Base-by-base conservation (phyloP, 2,329 filamentous ascomycete species). In the Aspergillus caelatus region DNA sequence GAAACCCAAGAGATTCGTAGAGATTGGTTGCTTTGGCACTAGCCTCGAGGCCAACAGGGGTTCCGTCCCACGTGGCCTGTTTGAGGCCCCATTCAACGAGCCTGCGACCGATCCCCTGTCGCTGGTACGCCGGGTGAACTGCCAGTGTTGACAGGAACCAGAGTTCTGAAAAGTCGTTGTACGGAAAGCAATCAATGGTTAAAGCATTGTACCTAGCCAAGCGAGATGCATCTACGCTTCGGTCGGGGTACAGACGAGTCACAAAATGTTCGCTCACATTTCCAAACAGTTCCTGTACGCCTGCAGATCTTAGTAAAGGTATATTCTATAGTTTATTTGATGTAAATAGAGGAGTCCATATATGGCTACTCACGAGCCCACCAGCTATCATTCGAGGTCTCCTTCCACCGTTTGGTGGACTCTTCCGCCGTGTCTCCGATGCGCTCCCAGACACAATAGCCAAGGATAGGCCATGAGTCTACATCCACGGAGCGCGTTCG, bases 21-120 rank as follows among this genome's bases (percentile, higher is more conserved):
- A 63, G 45, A 11, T 14, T 10, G 14, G 57, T 57, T 11, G 59
- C 62, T 45, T 63, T 56, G 19, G 56, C 28, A 56, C 60, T 63
- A 9, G 63, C 52, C 19, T 54, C 52, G 10, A 54, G 52, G 9
- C 60, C 58, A 34, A 64, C 66, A 1, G 66, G 61, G 9, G 68
- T 59, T 8, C 62, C 52, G 26, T 72, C 68, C 48, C 57, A 54
- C 21, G 52, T 48, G 7, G 67, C 70, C 41, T 64, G 65, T 43
- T 67, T 60, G 16, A 70, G 26, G 11, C 65, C 65, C 67, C 59
- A 67, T 46, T 65, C 57, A 9, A 72, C 60, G 21, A 71, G 64
- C 23, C 57, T 56, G 30, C 53, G 62, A 41, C 67, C 69, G 19
- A 68, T 60, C 2, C 67, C 70, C 16, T 57, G 56, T 26, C 62